These are phyloP conservation scores for Omphalotus guepiniiformis DNA, from an alignment of 768 basidiomycete genomes.

Conservation along the genomic window DNA sequence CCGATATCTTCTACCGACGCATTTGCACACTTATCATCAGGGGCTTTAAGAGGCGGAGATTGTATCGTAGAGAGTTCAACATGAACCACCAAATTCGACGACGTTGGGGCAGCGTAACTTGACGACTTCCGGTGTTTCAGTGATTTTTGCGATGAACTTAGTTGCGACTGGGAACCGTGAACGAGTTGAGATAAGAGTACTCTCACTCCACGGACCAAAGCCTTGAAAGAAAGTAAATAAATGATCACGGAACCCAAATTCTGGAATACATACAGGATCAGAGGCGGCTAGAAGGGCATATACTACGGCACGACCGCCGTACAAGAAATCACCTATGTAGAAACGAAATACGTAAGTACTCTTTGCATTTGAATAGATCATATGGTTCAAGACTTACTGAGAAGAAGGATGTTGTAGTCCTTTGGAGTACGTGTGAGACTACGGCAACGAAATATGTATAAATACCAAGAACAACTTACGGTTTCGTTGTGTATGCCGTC, in stretches of 20 bases:
- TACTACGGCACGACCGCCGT: constrained; percentile 14
- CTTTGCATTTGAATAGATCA: background rate
- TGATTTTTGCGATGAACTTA: no score
- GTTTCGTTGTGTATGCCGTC: constrained; percentile 13
- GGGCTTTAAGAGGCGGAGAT: no score
- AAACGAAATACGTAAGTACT: background rate
- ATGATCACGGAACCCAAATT: background rate
- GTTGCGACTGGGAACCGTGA: no score
- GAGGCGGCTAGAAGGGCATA: constrained; percentile 13
- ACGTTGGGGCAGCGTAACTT: no score
- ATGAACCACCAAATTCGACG: no score
- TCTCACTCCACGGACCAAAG: constrained; percentile 5
- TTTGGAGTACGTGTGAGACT: no score
- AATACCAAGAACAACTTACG: constrained; percentile 7
- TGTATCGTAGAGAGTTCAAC: no score
- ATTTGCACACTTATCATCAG: no score
- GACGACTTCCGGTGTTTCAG: no score
- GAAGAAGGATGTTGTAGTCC: constrained; percentile 3
- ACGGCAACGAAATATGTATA: background rate
- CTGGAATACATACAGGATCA: constrained; percentile 13
- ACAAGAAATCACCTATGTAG: constrained; percentile 13
- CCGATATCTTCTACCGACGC: no score
- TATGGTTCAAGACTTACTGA: constrained; percentile 4
- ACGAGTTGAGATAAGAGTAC: no score
- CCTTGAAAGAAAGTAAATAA: constrained; percentile 3